phyloP scores from a whole-genome alignment of 2,329 filamentous ascomycete species.

The Diplocarpon mali region DNA sequence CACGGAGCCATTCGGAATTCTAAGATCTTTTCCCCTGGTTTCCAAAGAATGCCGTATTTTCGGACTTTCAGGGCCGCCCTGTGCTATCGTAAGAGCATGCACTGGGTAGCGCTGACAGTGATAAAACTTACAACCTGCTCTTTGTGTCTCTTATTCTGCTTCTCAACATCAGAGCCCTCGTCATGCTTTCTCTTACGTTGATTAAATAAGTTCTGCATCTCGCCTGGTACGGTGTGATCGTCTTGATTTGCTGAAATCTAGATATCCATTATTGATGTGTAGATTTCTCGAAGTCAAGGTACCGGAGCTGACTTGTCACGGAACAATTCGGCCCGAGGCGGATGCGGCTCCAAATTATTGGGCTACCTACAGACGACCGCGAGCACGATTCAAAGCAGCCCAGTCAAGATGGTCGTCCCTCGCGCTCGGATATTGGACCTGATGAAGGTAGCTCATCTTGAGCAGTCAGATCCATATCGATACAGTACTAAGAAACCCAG shows the following conservation, averaged over 20 bases:
- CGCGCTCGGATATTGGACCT: slow-evolving; percentile 57
- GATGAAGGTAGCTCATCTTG: slow-evolving; percentile 52
- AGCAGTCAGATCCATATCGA: neutral
- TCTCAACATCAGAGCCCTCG: slow-evolving; percentile 2
- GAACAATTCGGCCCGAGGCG: slow-evolving; percentile 13
- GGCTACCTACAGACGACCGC: slow-evolving; percentile 7
- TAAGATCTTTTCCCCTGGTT: neutral
- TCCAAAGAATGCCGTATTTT: neutral
- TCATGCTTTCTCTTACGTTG: slow-evolving; percentile 14
- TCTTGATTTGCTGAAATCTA: neutral
- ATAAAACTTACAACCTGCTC: slow-evolving; percentile 8
- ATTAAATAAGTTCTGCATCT: slow-evolving; percentile 10
- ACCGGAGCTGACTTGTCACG: neutral
- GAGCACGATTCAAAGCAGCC: neutral
- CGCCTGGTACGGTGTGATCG: neutral
- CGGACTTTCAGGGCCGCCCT: slow-evolving; percentile 1
- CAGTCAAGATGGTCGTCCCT: slow-evolving; percentile 44
- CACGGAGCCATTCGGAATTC: neutral
- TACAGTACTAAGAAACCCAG: slow-evolving; percentile 34
- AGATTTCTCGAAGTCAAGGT: neutral
- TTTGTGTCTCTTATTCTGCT: slow-evolving; percentile 8
- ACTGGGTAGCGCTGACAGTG: neutral
- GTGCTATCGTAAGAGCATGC: slow-evolving; percentile 3
- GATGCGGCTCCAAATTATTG: slow-evolving; percentile 4
- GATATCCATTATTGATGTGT: too few relatives aligned